A percentile compares a stretch with the other conserved stretches of the same genome.
Evolutionary conservation across 2,329 filamentous ascomycete genomes (phyloP).

Genomic region (Ascochyta lentis): DNA sequence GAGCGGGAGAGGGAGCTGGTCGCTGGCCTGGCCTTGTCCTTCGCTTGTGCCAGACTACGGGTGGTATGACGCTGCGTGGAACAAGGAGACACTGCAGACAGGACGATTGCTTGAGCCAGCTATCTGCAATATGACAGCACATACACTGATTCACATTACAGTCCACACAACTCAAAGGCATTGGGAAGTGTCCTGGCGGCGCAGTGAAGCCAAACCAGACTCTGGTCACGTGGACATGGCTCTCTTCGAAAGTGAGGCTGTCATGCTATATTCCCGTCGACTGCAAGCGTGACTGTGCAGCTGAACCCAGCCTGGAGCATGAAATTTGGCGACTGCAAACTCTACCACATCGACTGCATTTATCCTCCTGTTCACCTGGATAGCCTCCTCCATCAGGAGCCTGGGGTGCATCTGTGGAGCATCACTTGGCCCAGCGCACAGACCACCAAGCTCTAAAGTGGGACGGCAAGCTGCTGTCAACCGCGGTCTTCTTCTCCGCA

Average conservation of each 20-base stretch:
- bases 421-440: constrained; percentile 19
- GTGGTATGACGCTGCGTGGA: constrained; percentile 12
- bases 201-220: constrained; percentile 2
- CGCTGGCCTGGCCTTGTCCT: constrained; percentile 30
- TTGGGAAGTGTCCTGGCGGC: background rate
- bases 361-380: background rate
- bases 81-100: constrained; percentile 1
- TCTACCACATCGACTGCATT: background rate
- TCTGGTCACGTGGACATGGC: constrained; percentile 5
- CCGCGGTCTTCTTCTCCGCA: constrained; percentile 23
- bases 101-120: background rate
- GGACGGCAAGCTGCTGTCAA: constrained; percentile 15
- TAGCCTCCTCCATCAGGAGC: background rate
- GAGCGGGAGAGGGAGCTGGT: constrained; percentile 31
- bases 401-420: constrained; percentile 7
- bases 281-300: background rate
- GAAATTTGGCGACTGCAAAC: background rate
- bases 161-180: background rate
- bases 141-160: background rate
- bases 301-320: background rate
- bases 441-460: constrained; percentile 14
- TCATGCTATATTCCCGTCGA: too few relatives aligned
- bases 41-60: constrained; percentile 13
- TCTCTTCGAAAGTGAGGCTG: background rate
- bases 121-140: background rate